phyloP scores from a whole-genome alignment of 345 rosid genomes.

The Trapa bicornis region DNA sequence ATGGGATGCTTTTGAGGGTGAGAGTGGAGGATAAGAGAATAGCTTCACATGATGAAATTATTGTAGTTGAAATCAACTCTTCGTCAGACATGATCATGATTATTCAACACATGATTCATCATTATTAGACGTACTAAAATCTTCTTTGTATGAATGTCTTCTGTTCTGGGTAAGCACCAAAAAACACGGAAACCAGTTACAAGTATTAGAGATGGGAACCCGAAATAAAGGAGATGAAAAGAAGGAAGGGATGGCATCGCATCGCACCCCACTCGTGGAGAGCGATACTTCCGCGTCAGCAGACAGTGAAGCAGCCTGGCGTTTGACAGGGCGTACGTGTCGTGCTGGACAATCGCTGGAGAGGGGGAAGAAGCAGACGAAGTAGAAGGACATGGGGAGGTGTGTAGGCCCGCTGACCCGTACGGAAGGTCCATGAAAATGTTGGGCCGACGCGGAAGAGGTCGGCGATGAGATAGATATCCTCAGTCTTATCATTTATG shows the following conservation, averaged over 20 bases:
- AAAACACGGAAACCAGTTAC: too few relatives aligned
- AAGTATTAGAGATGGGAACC: too few relatives aligned
- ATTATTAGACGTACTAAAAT: too few relatives aligned
- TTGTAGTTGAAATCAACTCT: not conserved
- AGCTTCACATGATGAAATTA: not conserved
- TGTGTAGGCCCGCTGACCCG: not conserved
- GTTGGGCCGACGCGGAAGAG: not conserved
- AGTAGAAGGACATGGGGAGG: slow-evolving; percentile 19
- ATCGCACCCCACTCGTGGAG: too few relatives aligned
- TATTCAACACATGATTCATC: too few relatives aligned
- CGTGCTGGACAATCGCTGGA: slow-evolving; percentile 12
- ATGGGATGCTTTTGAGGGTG: slow-evolving; percentile 26
- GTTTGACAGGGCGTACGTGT: slow-evolving; percentile 8
- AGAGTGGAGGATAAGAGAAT: slow-evolving; percentile 10
- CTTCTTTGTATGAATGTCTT: too few relatives aligned
- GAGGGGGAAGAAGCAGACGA: too few relatives aligned
- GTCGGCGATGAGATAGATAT: not conserved
- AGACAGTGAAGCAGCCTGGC: not conserved
- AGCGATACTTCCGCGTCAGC: slow-evolving; percentile 9
- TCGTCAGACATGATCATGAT: not conserved
- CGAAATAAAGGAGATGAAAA: too few relatives aligned
- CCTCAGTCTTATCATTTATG: too few relatives aligned
- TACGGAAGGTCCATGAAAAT: not conserved
- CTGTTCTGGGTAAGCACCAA: too few relatives aligned
- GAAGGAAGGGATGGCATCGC: too few relatives aligned